These are phyloP conservation scores for Mentha longifolia DNA, from an alignment of 257 asterid genomes.

Conservation along the genomic window DNA sequence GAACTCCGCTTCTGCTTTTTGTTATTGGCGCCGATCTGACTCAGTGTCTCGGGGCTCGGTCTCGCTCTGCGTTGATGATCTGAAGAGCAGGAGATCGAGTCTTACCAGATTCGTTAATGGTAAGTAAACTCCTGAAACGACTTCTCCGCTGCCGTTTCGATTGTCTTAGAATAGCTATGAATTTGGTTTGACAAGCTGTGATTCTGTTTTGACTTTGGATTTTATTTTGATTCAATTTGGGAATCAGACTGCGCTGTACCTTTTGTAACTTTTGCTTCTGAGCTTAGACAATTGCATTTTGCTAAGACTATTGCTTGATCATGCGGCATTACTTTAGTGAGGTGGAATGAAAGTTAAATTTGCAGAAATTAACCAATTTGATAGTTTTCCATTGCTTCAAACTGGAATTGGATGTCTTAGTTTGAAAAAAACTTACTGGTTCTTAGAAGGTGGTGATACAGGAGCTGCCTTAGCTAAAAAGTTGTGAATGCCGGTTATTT, in stretches of 20 bases:
- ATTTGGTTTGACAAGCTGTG: slow-evolving; percentile 39
- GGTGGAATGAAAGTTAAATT: slow-evolving; percentile 1
- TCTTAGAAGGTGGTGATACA: slow-evolving; percentile 9
- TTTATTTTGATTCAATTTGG: slow-evolving; percentile 5
- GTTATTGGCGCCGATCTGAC: slow-evolving; percentile 65
- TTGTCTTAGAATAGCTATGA: slow-evolving; percentile 38
- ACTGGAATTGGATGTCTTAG: slow-evolving; percentile 11
- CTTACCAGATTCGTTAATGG: slow-evolving; percentile 56
- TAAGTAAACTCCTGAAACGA: slow-evolving; percentile 45
- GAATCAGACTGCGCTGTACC: slow-evolving; percentile 1
- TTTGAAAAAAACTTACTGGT: neutral
- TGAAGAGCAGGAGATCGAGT: slow-evolving; percentile 74
- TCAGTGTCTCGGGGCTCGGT: slow-evolving; percentile 56
- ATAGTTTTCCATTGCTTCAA: slow-evolving; percentile 23
- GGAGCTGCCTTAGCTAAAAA: neutral
- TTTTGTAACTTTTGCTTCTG: slow-evolving; percentile 13
- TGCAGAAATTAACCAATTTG: slow-evolving; percentile 2
- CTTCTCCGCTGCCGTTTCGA: slow-evolving; percentile 38
- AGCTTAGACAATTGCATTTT: slow-evolving; percentile 8
- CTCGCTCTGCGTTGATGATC: slow-evolving; percentile 60
- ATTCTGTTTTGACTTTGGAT: slow-evolving; percentile 17
- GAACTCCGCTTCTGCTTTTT: slow-evolving; percentile 31
- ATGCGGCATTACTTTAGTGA: neutral
- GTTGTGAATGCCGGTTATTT: neutral
- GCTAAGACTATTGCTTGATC: neutral